A percentile compares a stretch with the other conserved stretches of the same genome.
phyloP scores from a whole-genome alignment of 73 alveolate genomes.

The Breviolum minutum region DNA sequence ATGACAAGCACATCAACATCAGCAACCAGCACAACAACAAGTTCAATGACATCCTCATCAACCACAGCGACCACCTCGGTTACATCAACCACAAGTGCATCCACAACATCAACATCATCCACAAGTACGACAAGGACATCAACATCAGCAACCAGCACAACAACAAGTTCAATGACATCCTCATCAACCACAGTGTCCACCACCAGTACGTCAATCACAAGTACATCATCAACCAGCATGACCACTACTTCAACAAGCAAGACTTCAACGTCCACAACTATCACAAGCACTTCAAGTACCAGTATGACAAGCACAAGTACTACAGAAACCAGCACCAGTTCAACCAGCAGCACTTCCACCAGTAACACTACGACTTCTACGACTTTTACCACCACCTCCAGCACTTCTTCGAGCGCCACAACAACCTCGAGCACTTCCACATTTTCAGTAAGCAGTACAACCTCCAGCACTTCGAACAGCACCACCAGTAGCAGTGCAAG shows the following conservation, averaged over 20 bases:
- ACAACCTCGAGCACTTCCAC: not conserved
- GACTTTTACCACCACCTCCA: not conserved
- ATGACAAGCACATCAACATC: slow-evolving; percentile 12
- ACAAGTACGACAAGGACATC: not conserved
- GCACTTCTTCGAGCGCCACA: not conserved
- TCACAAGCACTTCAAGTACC: not conserved
- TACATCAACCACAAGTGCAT: not conserved
- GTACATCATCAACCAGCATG: not conserved
- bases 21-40: not conserved
- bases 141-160: not conserved
- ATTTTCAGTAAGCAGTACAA: not conserved
- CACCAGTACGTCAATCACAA: slow-evolving; percentile 12
- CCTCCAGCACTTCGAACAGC: not conserved
- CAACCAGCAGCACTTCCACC: slow-evolving; percentile 8
- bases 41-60: not conserved
- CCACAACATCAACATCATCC: not conserved
- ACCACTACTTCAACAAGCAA: not conserved
- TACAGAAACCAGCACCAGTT: not conserved
- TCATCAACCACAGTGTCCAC: not conserved
- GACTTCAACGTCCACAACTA: not conserved
- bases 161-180: not conserved
- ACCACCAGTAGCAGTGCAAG: not conserved
- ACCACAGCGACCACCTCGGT: not conserved
- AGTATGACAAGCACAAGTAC: not conserved
- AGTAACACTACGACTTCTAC: not conserved